Evolutionary conservation across 768 basidiomycete genomes (phyloP).

Genomic region (Serpula lacrymans): DNA sequence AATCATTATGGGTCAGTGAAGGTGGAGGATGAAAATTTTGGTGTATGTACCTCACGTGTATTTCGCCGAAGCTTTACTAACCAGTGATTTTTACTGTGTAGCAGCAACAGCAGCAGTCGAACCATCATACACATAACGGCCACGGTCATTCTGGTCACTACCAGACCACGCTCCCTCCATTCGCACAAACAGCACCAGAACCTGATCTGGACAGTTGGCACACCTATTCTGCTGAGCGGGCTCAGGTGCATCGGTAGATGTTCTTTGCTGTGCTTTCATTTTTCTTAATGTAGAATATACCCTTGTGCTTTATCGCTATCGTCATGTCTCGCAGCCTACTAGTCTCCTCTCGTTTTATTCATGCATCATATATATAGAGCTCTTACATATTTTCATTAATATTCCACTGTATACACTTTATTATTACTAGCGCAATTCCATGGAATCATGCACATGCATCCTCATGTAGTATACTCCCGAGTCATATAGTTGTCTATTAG

Average conservation of each 20-base stretch:
- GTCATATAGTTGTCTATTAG: too few species aligned
- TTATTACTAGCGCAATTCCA: too few species aligned
- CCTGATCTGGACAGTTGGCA: slow-evolving; percentile 55
- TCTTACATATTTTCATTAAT: too few species aligned
- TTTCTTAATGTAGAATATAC: slow-evolving; percentile 29
- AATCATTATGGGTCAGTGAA: slow-evolving; percentile 56
- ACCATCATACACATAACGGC: slow-evolving; percentile 33
- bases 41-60: slow-evolving; percentile 41
- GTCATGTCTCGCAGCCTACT: slow-evolving; percentile 15
- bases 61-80: too few species aligned
- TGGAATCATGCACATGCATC: too few species aligned
- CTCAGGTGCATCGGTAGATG: slow-evolving; percentile 55
- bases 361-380: too few species aligned
- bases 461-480: too few species aligned
- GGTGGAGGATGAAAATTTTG: slow-evolving; percentile 64
- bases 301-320: slow-evolving; percentile 31
- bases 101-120: slow-evolving; percentile 30
- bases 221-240: slow-evolving; percentile 61
- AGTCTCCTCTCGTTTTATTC: slow-evolving; percentile 11
- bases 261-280: background rate
- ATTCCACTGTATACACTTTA: slow-evolving; percentile 4
- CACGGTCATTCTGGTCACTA: slow-evolving; percentile 38
- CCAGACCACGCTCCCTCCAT: slow-evolving; percentile 42
- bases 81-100: too few species aligned
- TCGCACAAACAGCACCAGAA: slow-evolving; percentile 39